phyloP scores from a whole-genome alignment of 306 rosid genomes.

The Vicia faba region DNA sequence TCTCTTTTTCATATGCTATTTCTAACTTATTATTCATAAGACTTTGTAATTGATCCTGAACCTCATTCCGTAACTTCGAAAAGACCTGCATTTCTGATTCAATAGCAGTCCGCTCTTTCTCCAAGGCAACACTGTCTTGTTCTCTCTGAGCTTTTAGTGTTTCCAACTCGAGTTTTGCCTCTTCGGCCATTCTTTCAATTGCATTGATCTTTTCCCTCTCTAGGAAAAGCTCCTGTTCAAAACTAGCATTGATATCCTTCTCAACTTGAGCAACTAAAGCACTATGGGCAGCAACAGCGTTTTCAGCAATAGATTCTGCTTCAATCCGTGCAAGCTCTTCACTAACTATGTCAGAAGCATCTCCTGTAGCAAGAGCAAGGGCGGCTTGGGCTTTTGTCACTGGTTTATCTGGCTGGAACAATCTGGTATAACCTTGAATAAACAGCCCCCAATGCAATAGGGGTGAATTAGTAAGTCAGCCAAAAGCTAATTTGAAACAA shows the following conservation, averaged over 20 bases:
- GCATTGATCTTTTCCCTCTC: constrained; percentile 86
- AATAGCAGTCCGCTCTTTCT: constrained; percentile 73
- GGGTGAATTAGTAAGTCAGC: constrained; percentile 10
- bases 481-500: constrained; percentile 17
- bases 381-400: constrained; percentile 99
- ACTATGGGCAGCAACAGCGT: constrained; percentile 88
- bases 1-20: constrained; percentile 82
- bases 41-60: constrained; percentile 81
- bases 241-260: constrained; percentile 81
- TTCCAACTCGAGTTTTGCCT: constrained; percentile 79
- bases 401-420: constrained; percentile 92
- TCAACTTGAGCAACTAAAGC: constrained; percentile 96
- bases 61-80: constrained; percentile 75
- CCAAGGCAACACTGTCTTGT: constrained; percentile 58
- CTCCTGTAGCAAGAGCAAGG: constrained; percentile 94
- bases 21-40: constrained; percentile 77
- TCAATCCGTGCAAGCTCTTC: constrained; percentile 99
- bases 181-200: constrained; percentile 90
- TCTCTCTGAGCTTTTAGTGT: constrained; percentile 73
- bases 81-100: constrained; percentile 93
- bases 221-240: constrained; percentile 69
- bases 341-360: constrained; percentile 80
- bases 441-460: constrained; percentile 26
- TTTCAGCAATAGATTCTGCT: constrained; percentile 94
- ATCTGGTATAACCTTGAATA: constrained; percentile 78